Evolutionary conservation across 1,284 basidiomycete species (phyloP), one percentile per base, ranked within the genome.

Genomic region (Flammula alnicola): DNA sequence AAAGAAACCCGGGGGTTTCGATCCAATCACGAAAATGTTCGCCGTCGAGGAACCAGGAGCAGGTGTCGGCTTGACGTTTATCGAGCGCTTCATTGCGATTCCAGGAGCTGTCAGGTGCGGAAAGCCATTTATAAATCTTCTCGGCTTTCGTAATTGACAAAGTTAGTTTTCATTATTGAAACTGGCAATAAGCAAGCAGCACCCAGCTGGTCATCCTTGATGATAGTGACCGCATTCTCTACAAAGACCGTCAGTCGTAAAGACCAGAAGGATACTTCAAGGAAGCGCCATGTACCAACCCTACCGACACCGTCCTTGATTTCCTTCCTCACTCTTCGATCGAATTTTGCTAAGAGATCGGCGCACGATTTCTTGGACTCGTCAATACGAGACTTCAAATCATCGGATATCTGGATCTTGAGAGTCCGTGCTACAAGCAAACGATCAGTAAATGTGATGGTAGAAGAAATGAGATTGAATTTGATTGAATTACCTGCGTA

Each of bases 81-180:
- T 33, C 38, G 4, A 12, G 14, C 3, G 49, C 44, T 30, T 41
- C 49, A 36, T 51, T 27, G 7, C 16, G 30, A 32, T 47, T 47
- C 32, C 12, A 26, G 23, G 49, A 46, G 36, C 44, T 42, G 25
- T 51, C 44, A 16, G 49, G 49, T 9, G 44, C 33, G 23, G 30
- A 33, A n/a, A 47, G 22, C 46, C 49, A 51, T 23, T 35, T 26
- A 8, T 27, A 2, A 22, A 51, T 47, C 17, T 37, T 37, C 4
- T 42, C 44, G 3, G 44, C 44, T 45, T 4, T 12, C 12, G 12
- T 17, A 37, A 17, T 10, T 36, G 20, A 44, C 25, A 7, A 22
- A n/a, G 3, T 17, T 7, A 3, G 7, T 36, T 11, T 16, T 17
- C 1, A 22, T 6, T 26, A 22, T 19, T 9, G 27, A 16, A n/a